These are phyloP conservation scores for Mitragyna speciosa DNA, from an alignment of 257 asterid genomes.

Conservation along the genomic window DNA sequence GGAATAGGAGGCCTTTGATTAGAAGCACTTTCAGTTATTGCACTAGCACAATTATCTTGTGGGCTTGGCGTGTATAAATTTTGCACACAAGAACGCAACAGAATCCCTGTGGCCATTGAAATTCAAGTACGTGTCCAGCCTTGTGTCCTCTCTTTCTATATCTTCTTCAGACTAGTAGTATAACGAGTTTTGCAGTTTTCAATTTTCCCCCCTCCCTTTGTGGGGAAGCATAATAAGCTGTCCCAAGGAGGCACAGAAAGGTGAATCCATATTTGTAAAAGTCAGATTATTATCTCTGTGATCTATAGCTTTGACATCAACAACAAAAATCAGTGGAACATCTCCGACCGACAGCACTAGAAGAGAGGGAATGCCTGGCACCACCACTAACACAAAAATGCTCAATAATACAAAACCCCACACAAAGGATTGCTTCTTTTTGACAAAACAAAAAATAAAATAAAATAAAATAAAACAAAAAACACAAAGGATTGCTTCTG, in stretches of 20 bases:
- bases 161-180: not conserved
- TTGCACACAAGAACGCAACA: not conserved
- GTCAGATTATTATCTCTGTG: not conserved
- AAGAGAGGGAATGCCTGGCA: not conserved
- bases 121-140: not conserved
- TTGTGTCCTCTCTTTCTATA: not conserved
- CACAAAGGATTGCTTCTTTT: too few relatives aligned
- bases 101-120: not conserved
- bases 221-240: not conserved
- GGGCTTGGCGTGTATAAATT: not conserved
- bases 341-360: not conserved
- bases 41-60: not conserved
- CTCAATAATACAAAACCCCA: constrained; percentile 13
- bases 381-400: constrained; percentile 15
- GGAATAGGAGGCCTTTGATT: not conserved
- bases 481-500: not conserved
- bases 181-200: not conserved
- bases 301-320: not conserved
- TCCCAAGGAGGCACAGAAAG: not conserved
- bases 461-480: too few relatives aligned
- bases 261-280: not conserved
- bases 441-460: too few relatives aligned
- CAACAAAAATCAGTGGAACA: not conserved
- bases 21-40: not conserved
- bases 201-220: too few relatives aligned